Evolutionary conservation across 805 yeast genomes (phyloP), one percentile per base, ranked within the genome.

Genomic region (Teunomyces atbi): DNA sequence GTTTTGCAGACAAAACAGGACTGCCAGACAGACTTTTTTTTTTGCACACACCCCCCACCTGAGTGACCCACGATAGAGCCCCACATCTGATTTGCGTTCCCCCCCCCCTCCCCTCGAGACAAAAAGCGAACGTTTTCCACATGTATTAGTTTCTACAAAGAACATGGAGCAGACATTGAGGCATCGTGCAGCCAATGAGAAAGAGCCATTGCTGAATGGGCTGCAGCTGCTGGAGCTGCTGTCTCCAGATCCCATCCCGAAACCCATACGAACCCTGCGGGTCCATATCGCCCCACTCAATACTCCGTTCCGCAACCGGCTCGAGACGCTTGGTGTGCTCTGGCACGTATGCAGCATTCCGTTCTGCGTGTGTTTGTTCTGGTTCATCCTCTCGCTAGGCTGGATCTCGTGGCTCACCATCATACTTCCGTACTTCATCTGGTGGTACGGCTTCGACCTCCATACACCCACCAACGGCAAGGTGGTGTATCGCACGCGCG

Each of bases 341-440:
- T 78, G 89, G 79, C 96, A 89, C 64, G 78, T 85, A 1, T 73
- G 88, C 13, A 76, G 87, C 4, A 82, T 88, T 26, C 85, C 95
- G 1, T 60, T 77, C 1, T 74, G 83, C 41, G 63, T 78, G 1
- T 68, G 80, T 6, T 43, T 82, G 3, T 82, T 84, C 53, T 73
- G 89, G 36, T 54, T 64, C 44, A 66, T 81, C 8, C 56, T 80
- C 1, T 64, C 67, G 18, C 49, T 65, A 20, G 77, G 77, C 0
- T 71, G 86, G 66, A 74, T 90, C 0, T 69, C 82, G 36, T 90
- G 97, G 96, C 73, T 88, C 1, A 46, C 82, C 5, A 56, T 86
- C 5, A 59, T 85, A 4, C 73, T 69, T 13, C 77, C 88, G 0
- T 94, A 92, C 62, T 61, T 83, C 16, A 59, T 69, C 11, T 73